Evolutionary conservation across 139 green algal species (phyloP), one percentile per base, ranked within the genome.

Genomic region (Coccomyxa sp.): DNA sequence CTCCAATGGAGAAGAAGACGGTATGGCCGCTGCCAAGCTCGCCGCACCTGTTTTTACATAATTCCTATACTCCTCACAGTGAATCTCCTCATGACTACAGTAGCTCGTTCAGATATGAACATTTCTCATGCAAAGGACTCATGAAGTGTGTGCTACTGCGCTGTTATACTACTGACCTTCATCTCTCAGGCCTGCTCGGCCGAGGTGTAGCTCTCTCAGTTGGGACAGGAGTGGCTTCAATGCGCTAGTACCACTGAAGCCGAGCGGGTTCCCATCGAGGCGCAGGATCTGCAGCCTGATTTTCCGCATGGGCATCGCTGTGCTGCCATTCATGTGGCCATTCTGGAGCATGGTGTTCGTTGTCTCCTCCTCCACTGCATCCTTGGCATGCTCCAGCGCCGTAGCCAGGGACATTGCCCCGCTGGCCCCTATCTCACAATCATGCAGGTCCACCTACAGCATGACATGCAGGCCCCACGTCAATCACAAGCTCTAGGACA

Each of bases 151-250:
- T 38, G 51, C 28, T 38, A 3, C 38, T 51, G 38, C 7, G 38
- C 38, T 51, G 38, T 51, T 51, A 7, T 51, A 13, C 32, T 23
- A 10, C 27, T 21, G 67, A 83, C 77, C 83, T n/a, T 63, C 83
- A 51, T 86, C 83, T 13, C 67, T 51, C 45, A 86, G 45, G 45
- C n/a, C 83, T 31, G 78, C 82, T 25, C 60, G n/a, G 15, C 16
- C 21, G 0, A 86, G 32, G 45, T 75, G 38, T 21, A 86, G 83
- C 83, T 83, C 31, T 32, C 59, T 63, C 38, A 86, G 51, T 27
- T n/a, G 77, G 58, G 28, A 13, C 18, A 58, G 0, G 18, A 32
- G 82, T 58, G n/a, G 31, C 28, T 77, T 28, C 77, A 82, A 51
- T 13, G 58, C 38, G 27, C 15, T 38, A n/a, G 17, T n/a, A 16